phyloP scores from a whole-genome alignment of 2,329 filamentous ascomycete genomes.

The Aspergillus hiratsukae region DNA sequence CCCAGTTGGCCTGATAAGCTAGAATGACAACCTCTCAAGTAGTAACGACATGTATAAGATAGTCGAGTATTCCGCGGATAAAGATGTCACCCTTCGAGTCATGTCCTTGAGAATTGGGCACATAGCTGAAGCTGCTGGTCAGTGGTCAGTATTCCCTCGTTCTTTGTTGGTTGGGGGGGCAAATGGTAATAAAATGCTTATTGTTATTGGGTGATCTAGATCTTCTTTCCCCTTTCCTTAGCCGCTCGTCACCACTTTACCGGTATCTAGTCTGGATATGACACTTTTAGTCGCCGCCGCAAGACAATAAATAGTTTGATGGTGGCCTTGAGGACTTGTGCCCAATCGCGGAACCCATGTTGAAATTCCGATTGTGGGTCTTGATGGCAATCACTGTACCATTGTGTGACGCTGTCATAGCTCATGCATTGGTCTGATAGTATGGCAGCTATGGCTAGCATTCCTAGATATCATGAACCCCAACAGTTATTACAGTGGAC shows the following conservation, averaged over 20 bases:
- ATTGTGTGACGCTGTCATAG: neutral
- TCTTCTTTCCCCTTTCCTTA: neutral
- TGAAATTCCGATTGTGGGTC: constrained; percentile 14
- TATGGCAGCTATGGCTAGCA: neutral
- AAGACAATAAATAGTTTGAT: neutral
- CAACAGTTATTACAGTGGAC: neutral
- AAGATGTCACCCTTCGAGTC: neutral
- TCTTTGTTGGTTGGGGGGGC: neutral
- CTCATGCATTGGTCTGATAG: constrained; percentile 1
- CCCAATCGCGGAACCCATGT: constrained; percentile 16
- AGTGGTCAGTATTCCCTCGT: neutral
- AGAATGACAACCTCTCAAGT: neutral
- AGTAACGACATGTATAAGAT: neutral
- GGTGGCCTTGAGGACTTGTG: constrained; percentile 7
- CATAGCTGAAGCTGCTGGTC: neutral
- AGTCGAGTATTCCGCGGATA: neutral
- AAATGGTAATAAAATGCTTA: neutral
- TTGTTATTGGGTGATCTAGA: neutral
- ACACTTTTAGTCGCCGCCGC: neutral
- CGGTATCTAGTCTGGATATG: neutral
- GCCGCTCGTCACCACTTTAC: neutral
- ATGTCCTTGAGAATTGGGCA: neutral
- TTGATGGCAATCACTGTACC: neutral
- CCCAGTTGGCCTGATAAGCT: too few relatives aligned
- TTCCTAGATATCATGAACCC: neutral